Base-by-base conservation (phyloP, 345 rosid species). In the Psidium friedrichsthalianum region DNA sequence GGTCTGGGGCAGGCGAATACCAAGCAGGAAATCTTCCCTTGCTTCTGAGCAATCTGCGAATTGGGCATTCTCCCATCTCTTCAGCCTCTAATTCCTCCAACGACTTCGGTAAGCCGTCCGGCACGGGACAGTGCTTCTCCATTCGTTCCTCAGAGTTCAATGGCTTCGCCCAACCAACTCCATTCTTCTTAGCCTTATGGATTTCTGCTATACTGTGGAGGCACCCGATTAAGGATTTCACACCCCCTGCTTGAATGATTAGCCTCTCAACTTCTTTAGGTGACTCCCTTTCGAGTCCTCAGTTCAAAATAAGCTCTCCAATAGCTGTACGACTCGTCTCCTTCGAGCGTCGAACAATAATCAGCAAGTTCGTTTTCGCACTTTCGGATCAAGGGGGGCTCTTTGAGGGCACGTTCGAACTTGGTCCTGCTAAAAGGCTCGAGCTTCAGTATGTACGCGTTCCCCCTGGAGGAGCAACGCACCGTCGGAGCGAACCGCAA, bases 241-340 rank as follows among this genome's bases (percentile, higher is more conserved):
- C 85, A 21, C 97, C 97, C 5, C 93, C 96, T 6, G 92, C 89
- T 91, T 92, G 91, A 52, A 91, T 90, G 86, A 94, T 94, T 9
- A 95, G 88, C 86, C 82, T 93, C 91, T 93, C 98, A 12, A 95
- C 88, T 49, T 94, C 92, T 84, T 94, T 94, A 3, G 94, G 89
- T 14, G 49, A 64, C 85, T 89, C 88, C 47, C 86, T 93, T 96
- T n/a, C n/a, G n/a, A n/a, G n/a, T n/a, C n/a, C 91, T 94, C 5
- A 96, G 94, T 88, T 96, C 99, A 82, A 92, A 93, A 87, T 92
- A 94, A 64, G 98, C 98, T 87, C 88, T 93, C 99, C 99, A 96
- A 82, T 98, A 94, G 86, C 96, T 92, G 81, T 93, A 95, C 36
- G 93, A 93, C 27, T 91, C 94, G 55, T 93, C 98, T 85, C 98